phyloP scores from a whole-genome alignment of 768 basidiomycete species.

The Strobilomyces dryophilus region DNA sequence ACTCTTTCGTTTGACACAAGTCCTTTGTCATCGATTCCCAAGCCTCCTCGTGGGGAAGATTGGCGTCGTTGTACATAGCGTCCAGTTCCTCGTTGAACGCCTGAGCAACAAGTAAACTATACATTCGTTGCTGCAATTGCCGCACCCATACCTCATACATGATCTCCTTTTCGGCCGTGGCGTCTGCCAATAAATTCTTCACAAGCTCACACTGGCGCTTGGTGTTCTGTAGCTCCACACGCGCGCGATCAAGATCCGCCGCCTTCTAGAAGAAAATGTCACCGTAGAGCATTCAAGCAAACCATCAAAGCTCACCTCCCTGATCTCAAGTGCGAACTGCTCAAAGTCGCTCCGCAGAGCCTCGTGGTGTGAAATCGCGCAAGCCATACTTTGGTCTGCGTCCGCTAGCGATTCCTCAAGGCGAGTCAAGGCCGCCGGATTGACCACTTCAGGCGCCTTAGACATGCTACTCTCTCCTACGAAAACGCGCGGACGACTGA shows the following conservation, averaged over 20 bases:
- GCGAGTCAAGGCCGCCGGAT: constrained; percentile 11
- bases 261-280: constrained; percentile 42
- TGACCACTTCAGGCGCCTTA: constrained; percentile 18
- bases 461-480: constrained; percentile 15
- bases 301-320: constrained; percentile 44
- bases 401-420: constrained; percentile 54
- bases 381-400: constrained; percentile 52
- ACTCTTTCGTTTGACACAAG: constrained; percentile 68
- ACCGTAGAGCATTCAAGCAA: neutral
- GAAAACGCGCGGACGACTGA: constrained; percentile 41
- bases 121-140: neutral
- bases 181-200: constrained; percentile 71
- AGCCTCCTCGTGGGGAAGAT: constrained; percentile 79
- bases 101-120: constrained; percentile 35
- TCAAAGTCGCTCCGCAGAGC: constrained; percentile 49
- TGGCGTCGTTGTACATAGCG: constrained; percentile 81
- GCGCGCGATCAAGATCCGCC: constrained; percentile 57
- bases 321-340: constrained; percentile 46
- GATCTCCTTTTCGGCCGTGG: constrained; percentile 84
- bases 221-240: constrained; percentile 61
- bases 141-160: constrained; percentile 76
- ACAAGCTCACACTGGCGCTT: constrained; percentile 77
- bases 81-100: constrained; percentile 95
- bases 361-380: constrained; percentile 52
- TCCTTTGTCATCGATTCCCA: constrained; percentile 76